Base-by-base conservation (phyloP, 495 filamentous ascomycete genomes). In the Evernia prunastri region DNA sequence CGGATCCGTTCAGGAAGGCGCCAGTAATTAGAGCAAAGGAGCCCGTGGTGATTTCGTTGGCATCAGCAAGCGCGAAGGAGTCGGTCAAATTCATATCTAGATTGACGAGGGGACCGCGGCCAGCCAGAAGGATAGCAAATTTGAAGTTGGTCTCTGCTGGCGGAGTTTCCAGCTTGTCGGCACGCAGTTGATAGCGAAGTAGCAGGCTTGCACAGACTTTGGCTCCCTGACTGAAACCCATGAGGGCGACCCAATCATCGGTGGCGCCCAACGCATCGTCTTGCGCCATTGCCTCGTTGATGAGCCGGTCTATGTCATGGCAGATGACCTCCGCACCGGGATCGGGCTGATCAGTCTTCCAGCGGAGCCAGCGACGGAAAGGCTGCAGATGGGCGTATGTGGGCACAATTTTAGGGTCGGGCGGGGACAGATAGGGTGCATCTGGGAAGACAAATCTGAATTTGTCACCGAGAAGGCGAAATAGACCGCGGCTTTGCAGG, bases 211-310 rank as follows among this genome's bases (percentile, higher is more conserved):
- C 81, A 11, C 77, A 71, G 42, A 87, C 56, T 71, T 87, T 87
- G 23, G 84, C 86, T 25, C 86, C 86, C 72, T 89, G 74, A 59
- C 74, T 76, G 47, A 76, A 76, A 20, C 74, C 86, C 63, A 89
- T 57, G 37, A 87, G 45, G 0, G 75, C 86, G 18, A 87, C 79
- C 81, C 82, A 87, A 39, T 76, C 70, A 5, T 85, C 86, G 53
- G 53, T 56, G 15, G 53, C 61, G 35, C 61, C 61, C 37, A 25
- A 17, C 5, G 36, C 63, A 47, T 65, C 59, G 61, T 68, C 66
- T 17, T 43, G 23, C 18, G 39, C 56, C 63, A 76, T 65, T 20
- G 63, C 64, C 37, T 58, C 37, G 35, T 60, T 42, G 47, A 70
- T 59, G 1, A 70, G 47, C 20, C 69, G 59, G 42, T 73, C 70